These are phyloP conservation scores for Myriosclerotinia duriaeana DNA, from an alignment of 2,329 filamentous ascomycete genomes.

Conservation along the genomic window DNA sequence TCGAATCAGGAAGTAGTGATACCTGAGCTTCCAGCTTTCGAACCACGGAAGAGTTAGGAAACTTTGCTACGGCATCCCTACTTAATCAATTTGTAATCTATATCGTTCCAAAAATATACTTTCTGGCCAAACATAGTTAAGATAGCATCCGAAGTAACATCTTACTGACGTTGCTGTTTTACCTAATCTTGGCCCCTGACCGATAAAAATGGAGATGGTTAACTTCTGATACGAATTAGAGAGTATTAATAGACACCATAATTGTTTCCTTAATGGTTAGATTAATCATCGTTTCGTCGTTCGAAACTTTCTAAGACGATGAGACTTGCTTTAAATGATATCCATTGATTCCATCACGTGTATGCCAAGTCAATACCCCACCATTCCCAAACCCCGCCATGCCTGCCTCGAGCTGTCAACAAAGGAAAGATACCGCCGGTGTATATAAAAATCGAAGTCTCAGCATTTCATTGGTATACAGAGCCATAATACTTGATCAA, in stretches of 20 bases:
- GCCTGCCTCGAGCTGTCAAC: background rate
- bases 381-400: conserved; percentile 22
- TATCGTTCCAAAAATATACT: too few relatives aligned
- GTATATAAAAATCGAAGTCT: background rate
- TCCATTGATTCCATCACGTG: conserved; percentile 8
- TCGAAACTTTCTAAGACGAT: too few relatives aligned
- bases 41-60: too few relatives aligned
- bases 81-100: too few relatives aligned
- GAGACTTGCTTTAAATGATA: too few relatives aligned
- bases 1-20: too few relatives aligned
- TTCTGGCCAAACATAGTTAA: background rate
- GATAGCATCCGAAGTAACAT: background rate
- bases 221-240: background rate
- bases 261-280: background rate
- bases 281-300: background rate
- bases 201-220: background rate
- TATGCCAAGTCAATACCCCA: conserved; percentile 7
- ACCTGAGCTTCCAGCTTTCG: too few relatives aligned
- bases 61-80: too few relatives aligned
- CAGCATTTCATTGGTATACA: background rate
- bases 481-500: conserved; percentile 16
- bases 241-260: background rate
- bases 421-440: background rate
- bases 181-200: background rate
- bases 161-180: background rate